Conservation (phyloP, 2,329 filamentous ascomycete genomes). For the Paraconiothyrium brasiliense region DNA sequence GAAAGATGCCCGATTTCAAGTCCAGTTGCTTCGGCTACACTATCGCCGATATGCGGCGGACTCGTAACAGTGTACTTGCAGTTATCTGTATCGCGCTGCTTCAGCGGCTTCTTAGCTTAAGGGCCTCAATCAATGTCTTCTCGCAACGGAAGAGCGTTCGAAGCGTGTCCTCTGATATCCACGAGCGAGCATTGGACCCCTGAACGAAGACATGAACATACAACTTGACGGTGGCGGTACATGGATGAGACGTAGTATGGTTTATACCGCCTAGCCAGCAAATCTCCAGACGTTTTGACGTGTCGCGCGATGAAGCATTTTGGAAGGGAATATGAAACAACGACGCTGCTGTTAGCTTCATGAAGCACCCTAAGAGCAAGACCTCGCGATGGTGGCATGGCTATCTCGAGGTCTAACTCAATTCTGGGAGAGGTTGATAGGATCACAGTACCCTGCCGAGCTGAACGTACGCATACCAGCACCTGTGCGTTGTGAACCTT, state of each 20-base stretch:
- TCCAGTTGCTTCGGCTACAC: background rate
- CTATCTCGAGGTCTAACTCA: background rate
- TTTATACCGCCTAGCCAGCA: background rate
- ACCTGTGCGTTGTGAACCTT: background rate
- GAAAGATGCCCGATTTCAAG: background rate
- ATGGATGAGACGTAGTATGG: background rate
- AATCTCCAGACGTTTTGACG: background rate
- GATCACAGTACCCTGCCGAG: slow-evolving; percentile 4
- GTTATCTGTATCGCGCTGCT: too few species aligned
- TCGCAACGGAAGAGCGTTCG: background rate
- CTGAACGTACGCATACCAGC: slow-evolving; percentile 3
- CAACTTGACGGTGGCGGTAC: background rate
- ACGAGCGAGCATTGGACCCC: background rate
- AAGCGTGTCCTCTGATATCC: background rate
- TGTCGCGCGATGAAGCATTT: background rate
- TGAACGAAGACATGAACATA: background rate
- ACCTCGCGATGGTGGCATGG: background rate
- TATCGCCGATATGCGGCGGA: background rate
- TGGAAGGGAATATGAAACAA: background rate
- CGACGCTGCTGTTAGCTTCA: background rate
- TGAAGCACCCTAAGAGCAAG: background rate
- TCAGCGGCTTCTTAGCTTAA: background rate
- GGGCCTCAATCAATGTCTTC: background rate
- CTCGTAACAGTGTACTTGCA: background rate
- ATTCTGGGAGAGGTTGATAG: background rate